A percentile compares a stretch with the other conserved stretches of the same genome.
These are phyloP conservation scores for Flaveria linearis DNA, from an alignment of 129 eudicot species.

Conservation along the genomic window DNA sequence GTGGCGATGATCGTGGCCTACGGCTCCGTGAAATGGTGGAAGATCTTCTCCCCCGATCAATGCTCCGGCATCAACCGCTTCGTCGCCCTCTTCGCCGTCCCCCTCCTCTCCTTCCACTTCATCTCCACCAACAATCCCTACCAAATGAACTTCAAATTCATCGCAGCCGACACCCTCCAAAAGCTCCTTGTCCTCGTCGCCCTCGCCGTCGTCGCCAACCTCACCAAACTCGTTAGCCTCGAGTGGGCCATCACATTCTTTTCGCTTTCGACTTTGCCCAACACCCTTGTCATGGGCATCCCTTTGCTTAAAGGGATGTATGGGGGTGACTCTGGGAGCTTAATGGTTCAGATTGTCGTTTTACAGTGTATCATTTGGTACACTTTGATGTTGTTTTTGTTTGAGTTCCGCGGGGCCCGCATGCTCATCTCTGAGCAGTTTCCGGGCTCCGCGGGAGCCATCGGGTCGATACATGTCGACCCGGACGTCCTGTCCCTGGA, in stretches of 20 bases:
- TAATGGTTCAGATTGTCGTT: constrained; percentile 85
- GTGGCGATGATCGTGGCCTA: constrained; percentile 85
- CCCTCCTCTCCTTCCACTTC: constrained; percentile 78
- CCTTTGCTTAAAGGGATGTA: constrained; percentile 82
- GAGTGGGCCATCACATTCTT: constrained; percentile 78
- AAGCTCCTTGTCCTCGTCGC: constrained; percentile 56
- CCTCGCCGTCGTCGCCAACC: constrained; percentile 48
- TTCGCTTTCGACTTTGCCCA: constrained; percentile 73
- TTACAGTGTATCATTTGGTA: constrained; percentile 86
- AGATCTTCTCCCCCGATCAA: constrained; percentile 80
- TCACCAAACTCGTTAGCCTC: constrained; percentile 48
- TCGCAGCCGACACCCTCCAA: constrained; percentile 82
- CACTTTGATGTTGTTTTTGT: constrained; percentile 75
- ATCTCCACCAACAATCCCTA: constrained; percentile 73
- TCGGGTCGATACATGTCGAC: constrained; percentile 75
- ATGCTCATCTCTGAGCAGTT: constrained; percentile 75
- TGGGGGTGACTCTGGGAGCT: constrained; percentile 61
- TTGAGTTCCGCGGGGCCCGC: constrained; percentile 79
- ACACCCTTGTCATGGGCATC: constrained; percentile 81
- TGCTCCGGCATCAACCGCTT: constrained; percentile 89
- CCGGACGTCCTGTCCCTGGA: constrained; percentile 81
- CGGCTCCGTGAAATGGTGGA: constrained; percentile 91
- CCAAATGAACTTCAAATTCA: constrained; percentile 68
- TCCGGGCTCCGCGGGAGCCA: constrained; percentile 72
- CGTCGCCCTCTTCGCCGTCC: constrained; percentile 82